A percentile compares a stretch with the other conserved stretches of the same genome.
These are phyloP conservation scores for Aspergillus sp. DNA, from an alignment of 2,329 filamentous ascomycete genomes.

Conservation along the genomic window DNA sequence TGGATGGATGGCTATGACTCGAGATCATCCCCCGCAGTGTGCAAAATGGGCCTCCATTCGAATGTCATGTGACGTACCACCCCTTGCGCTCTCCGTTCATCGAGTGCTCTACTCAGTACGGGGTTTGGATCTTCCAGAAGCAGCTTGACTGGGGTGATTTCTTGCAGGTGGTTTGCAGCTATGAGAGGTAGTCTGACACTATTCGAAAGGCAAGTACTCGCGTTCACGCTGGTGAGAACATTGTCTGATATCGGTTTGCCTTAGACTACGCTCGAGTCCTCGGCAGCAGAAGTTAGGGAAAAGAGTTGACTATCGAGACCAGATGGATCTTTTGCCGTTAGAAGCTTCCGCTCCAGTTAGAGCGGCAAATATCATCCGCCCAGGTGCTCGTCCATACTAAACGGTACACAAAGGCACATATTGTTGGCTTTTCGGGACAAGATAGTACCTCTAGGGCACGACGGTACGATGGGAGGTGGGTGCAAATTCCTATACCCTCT, in stretches of 20 bases:
- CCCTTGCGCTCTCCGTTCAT: background rate
- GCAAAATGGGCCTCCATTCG: background rate
- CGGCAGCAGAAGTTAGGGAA: background rate
- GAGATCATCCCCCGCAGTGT: background rate
- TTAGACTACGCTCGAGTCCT: background rate
- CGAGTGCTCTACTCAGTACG: background rate
- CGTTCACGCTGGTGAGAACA: background rate
- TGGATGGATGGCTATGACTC: background rate
- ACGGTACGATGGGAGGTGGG: background rate
- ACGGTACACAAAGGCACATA: background rate
- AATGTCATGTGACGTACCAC: background rate
- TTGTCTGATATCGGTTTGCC: background rate
- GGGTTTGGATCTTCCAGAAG: background rate
- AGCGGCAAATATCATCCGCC: background rate
- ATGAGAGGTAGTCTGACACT: background rate
- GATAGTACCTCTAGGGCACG: background rate
- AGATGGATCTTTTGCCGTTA: background rate
- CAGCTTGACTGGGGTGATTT: background rate
- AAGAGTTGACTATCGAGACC: background rate
- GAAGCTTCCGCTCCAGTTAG: background rate
- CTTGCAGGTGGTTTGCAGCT: background rate
- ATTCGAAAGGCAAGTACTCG: background rate
- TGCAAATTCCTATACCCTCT: background rate
- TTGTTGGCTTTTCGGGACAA: background rate
- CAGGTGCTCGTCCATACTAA: background rate